phyloP scores from a whole-genome alignment of 495 filamentous ascomycete genomes.

The Aspergillus avenaceus region DNA sequence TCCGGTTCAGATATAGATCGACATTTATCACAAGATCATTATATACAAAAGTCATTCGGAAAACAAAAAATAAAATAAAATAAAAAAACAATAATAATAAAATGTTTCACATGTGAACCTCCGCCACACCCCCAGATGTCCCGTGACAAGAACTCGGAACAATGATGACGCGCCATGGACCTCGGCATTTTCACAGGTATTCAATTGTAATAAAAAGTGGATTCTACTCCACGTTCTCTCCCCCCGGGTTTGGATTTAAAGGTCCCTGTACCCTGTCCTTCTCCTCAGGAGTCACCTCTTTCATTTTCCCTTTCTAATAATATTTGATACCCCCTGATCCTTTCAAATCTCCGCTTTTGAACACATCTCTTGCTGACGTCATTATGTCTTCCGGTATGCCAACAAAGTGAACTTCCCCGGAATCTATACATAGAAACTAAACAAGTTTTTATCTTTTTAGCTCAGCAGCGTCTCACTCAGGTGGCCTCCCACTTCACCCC shows the following conservation, averaged over 20 bases:
- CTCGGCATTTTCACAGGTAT: constrained; percentile 36
- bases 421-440: too few relatives aligned
- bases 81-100: too few relatives aligned
- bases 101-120: constrained; percentile 21
- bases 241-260: constrained; percentile 19
- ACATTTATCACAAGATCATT: constrained; percentile 5
- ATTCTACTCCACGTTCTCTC: constrained; percentile 14
- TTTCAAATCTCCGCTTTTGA: too few relatives aligned
- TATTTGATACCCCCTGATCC: constrained; percentile 6
- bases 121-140: constrained; percentile 10
- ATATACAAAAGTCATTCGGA: too few relatives aligned
- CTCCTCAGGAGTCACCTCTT: background rate
- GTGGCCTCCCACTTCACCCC: constrained; percentile 57
- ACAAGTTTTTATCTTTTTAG: constrained; percentile 27
- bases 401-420: background rate
- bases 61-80: too few relatives aligned
- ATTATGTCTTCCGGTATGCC: constrained; percentile 42
- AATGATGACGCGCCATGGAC: constrained; percentile 32
- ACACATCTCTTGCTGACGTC: constrained; percentile 34
- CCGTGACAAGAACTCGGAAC: constrained; percentile 31
- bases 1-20: background rate
- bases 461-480: constrained; percentile 59
- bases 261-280: constrained; percentile 9
- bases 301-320: constrained; percentile 1
- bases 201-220: too few relatives aligned